Base-by-base conservation (phyloP, 768 basidiomycete species). In the Tricholoma hemisulphureum region DNA sequence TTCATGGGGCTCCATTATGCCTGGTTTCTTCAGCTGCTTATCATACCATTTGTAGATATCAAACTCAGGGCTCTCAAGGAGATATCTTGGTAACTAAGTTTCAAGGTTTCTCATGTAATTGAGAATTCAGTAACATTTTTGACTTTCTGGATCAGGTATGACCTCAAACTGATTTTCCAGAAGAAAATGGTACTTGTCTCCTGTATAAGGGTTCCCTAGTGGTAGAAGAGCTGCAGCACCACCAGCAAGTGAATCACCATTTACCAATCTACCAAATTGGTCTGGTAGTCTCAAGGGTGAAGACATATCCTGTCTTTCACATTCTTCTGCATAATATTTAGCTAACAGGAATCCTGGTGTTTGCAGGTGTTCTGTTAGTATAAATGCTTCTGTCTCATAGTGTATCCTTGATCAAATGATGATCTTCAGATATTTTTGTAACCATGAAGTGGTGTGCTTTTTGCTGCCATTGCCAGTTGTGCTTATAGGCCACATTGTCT, bases 101-200 rank as follows among this genome's bases (percentile, higher is more conserved):
- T 45, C 16, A 29, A 55, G 37, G 18, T 55, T 56, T 48, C 45
- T 21, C 39, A 48, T 56, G 14, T 56, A 46, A 31, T 56, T 45
- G 14, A 56, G 28, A 16, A 56, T 23, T n/a, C 26, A 8, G n/a
- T 43, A 45, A 13, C 45, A 23, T 14, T 31, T 45, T 14, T 11
- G n/a, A 28, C 10, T 49, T 16, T 56, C 55, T 24, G 26, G 29
- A 32, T 31, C 34, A 21, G 43, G 24, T 21, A 48, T 3, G 11
- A 56, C 55, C 26, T 31, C 29, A 29, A 45, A 56, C 11, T 31
- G 20, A 6, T 32, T 16, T 5, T 20, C 14, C 13, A 56, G 4
- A 20, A 32, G 10, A 14, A 56, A 41, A 13, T 56, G 46, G 20
- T 37, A 8, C 26, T 56, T 46, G 20, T 56, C 55, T 39, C 55